Percentiles rank a stretch among this genome's conserved stretches.
phyloP scores from a whole-genome alignment of 352 stramenopile species.

The Phytophthora melonis region DNA sequence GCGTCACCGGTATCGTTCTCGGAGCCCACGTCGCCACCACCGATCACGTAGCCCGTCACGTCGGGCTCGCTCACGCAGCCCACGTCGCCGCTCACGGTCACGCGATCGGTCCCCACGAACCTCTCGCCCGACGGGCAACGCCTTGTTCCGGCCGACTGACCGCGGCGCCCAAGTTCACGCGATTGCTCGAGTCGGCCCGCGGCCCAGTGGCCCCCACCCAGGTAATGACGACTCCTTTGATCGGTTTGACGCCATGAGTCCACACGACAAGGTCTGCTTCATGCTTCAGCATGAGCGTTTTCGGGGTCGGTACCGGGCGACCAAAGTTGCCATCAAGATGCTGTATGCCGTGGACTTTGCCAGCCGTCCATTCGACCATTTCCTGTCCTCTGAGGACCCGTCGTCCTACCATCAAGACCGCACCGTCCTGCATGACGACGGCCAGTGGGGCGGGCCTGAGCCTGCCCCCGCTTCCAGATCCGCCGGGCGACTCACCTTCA shows the following conservation, averaged over 20 bases:
- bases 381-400: constrained; percentile 10
- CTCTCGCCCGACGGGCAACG: not conserved
- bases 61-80: not conserved
- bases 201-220: too few species aligned
- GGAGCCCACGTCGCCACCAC: too few species aligned
- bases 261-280: too few species aligned
- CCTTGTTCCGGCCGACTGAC: not conserved
- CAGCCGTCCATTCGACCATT: constrained; percentile 8
- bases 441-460: not conserved
- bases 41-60: too few species aligned
- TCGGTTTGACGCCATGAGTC: too few species aligned
- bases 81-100: not conserved
- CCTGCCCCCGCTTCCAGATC: constrained; percentile 21
- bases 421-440: constrained; percentile 16
- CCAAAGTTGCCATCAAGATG: constrained; percentile 27
- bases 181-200: too few species aligned
- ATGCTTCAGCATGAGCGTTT: constrained; percentile 20
- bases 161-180: not conserved
- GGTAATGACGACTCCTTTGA: too few species aligned
- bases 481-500: not conserved
- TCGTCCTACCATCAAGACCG: not conserved
- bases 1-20: too few species aligned
- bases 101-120: not conserved
- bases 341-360: constrained; percentile 4
- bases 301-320: not conserved